Evolutionary conservation across 1,284 basidiomycete genomes (phyloP).

Genomic region (Heterobasidion occidentale): DNA sequence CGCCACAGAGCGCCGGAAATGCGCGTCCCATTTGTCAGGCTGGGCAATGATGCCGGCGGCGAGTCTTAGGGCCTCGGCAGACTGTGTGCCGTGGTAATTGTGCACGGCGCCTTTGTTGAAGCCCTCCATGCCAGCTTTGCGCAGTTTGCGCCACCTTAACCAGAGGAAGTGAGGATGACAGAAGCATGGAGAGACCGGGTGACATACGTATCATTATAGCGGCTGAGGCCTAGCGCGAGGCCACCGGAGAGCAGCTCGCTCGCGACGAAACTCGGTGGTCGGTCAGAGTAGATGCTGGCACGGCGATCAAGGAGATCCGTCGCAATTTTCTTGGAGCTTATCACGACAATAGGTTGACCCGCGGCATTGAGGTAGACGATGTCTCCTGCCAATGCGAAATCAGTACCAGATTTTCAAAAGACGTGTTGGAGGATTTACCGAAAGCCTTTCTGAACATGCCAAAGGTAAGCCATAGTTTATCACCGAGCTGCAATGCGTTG

Average conservation of each 20-base stretch:
- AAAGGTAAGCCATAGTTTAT: background rate
- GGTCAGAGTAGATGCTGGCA: constrained; percentile 16
- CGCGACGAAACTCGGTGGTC: constrained; percentile 14
- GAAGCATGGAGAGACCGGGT: background rate
- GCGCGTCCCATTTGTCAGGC: constrained; percentile 10
- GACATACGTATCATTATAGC: constrained; percentile 8
- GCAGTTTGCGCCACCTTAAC: constrained; percentile 10
- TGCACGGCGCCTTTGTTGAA: constrained; percentile 9
- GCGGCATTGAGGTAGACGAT: constrained; percentile 17
- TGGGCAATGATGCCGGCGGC: constrained; percentile 4
- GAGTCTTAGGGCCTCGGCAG: constrained; percentile 9
- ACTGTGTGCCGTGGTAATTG: constrained; percentile 7
- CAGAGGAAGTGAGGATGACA: background rate
- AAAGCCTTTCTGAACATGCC: background rate
- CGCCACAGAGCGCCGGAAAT: constrained; percentile 10
- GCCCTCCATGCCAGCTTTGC: constrained; percentile 12
- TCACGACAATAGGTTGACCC: constrained; percentile 17
- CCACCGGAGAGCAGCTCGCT: constrained; percentile 12
- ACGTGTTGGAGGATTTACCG: background rate
- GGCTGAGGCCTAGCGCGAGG: constrained; percentile 9
- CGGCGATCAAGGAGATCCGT: constrained; percentile 20
- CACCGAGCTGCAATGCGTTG: background rate
- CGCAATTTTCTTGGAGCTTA: constrained; percentile 17
- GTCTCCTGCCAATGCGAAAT: constrained; percentile 12
- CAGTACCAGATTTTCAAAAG: background rate